A percentile compares a stretch with the other conserved stretches of the same genome.
These are phyloP conservation scores for Saccharomycopsis hybrid DNA, from an alignment of 1,139 yeast species.

Conservation along the genomic window DNA sequence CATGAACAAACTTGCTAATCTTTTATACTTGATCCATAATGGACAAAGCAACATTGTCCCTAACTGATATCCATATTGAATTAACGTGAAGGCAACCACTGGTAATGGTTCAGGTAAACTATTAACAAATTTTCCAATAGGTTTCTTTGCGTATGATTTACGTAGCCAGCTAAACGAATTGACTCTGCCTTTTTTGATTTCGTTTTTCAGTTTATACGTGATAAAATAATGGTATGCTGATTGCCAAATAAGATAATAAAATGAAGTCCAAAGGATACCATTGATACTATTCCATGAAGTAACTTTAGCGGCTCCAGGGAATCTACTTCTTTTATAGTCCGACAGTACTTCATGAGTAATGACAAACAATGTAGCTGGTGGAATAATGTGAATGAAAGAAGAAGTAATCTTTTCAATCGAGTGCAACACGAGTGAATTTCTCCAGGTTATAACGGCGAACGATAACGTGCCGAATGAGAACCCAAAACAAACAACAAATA, in stretches of 20 bases:
- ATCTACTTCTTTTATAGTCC: conserved; percentile 51
- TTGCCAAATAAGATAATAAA: conserved; percentile 93
- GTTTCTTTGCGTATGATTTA: conserved; percentile 56
- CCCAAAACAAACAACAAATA: conserved; percentile 80
- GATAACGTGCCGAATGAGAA: conserved; percentile 83
- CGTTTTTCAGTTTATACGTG: conserved; percentile 69
- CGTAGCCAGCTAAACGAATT: conserved; percentile 86
- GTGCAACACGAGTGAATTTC: conserved; percentile 87
- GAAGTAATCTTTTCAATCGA: conserved; percentile 91
- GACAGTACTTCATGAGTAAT: conserved; percentile 72
- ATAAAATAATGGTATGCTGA: conserved; percentile 83
- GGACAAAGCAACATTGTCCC: conserved; percentile 89
- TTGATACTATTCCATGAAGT: conserved; percentile 64
- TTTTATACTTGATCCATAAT: conserved; percentile 67
- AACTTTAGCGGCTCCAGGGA: conserved; percentile 72
- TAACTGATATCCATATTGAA: conserved; percentile 83
- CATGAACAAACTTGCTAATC: conserved; percentile 64
- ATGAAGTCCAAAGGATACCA: conserved; percentile 73
- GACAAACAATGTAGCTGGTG: conserved; percentile 83
- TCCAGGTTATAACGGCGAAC: conserved; percentile 95
- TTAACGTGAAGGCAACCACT: conserved; percentile 73
- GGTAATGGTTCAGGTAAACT: conserved; percentile 80
- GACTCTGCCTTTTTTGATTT: conserved; percentile 78
- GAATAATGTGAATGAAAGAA: conserved; percentile 84
- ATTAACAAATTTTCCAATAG: conserved; percentile 74